Percentiles rank a stretch among this genome's conserved stretches.
Evolutionary conservation across 2,329 filamentous ascomycete species (phyloP).

Genomic region (Sclerotinia subarctica): DNA sequence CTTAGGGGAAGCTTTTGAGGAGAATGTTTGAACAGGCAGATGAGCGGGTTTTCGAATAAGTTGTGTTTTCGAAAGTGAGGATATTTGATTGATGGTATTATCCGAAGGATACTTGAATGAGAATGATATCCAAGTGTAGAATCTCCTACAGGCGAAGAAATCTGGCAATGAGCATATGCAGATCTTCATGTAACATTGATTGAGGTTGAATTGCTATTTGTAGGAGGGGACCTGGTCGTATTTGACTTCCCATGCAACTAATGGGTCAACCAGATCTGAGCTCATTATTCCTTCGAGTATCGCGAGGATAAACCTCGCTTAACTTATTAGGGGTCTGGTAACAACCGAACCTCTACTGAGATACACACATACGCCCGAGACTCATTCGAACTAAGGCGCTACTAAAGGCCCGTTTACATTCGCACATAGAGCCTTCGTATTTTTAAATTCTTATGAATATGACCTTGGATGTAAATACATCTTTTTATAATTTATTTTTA

Average conservation of each 20-base stretch:
- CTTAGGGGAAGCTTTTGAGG: not conserved
- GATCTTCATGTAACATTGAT: not conserved
- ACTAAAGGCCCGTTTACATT: no score
- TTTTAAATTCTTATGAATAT: no score
- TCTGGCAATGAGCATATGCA: not conserved
- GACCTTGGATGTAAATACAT: no score
- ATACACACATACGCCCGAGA: no score
- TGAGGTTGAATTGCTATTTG: not conserved
- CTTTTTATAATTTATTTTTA: no score
- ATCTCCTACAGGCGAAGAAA: not conserved
- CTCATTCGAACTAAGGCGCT: no score
- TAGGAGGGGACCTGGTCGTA: not conserved
- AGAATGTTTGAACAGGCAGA: not conserved
- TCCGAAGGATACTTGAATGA: not conserved
- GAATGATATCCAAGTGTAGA: not conserved
- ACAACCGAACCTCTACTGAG: no score
- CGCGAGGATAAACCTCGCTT: not conserved
- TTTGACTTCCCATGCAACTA: conserved; percentile 1
- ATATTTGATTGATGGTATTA: not conserved
- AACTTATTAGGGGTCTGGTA: no score
- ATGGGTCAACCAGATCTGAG: conserved; percentile 5
- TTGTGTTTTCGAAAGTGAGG: not conserved
- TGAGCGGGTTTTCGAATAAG: not conserved
- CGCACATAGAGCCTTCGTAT: no score
- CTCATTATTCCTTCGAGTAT: not conserved